A percentile compares a stretch with the other conserved stretches of the same genome.
Conservation (phyloP, 2,329 filamentous ascomycete species). For the Cladophialophora psammophila region DNA sequence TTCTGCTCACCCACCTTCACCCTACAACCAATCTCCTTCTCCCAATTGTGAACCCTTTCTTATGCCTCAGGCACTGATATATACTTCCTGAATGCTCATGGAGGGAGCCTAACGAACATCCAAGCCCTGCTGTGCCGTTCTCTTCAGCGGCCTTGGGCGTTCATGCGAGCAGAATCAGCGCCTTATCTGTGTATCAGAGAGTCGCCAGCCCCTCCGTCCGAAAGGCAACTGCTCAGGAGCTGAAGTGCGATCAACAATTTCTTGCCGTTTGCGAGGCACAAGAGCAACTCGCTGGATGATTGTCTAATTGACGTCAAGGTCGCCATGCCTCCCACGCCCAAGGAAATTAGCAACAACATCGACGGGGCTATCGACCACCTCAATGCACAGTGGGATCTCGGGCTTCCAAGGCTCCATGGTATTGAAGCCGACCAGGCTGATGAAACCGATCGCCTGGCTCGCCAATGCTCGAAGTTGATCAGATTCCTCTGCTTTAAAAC, state of each 20-base stretch:
- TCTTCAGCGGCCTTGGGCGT: neutral
- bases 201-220: neutral
- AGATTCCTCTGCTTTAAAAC: constrained; percentile 44
- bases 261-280: neutral
- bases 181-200: neutral
- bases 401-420: constrained; percentile 43
- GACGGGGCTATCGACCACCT: constrained; percentile 44
- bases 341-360: constrained; percentile 28
- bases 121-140: neutral
- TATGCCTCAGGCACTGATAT: constrained; percentile 3
- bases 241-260: neutral
- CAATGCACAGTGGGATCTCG: constrained; percentile 47
- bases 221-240: neutral
- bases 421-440: constrained; percentile 31
- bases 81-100: no score
- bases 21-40: constrained; percentile 8
- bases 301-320: neutral
- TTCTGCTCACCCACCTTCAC: neutral
- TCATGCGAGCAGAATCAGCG: neutral
- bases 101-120: neutral
- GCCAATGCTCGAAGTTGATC: constrained; percentile 44
- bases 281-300: neutral
- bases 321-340: constrained; percentile 29
- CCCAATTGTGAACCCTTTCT: neutral
- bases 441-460: constrained; percentile 29